Conservation (phyloP, 2,329 filamentous ascomycete species). For the Microdochium bolleyi region DNA sequence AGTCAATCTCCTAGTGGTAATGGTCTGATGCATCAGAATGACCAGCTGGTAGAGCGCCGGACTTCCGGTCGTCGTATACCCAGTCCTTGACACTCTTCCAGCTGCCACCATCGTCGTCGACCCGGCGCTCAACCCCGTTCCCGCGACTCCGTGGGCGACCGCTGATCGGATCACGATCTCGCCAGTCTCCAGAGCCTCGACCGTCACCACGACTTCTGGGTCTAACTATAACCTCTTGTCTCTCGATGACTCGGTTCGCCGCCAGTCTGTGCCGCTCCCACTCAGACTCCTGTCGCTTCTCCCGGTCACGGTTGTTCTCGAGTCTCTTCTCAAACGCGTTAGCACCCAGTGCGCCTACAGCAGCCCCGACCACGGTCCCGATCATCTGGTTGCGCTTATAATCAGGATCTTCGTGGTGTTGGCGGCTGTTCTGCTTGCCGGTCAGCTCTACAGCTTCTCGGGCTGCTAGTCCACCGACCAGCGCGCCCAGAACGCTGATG, state of each 20-base stretch:
- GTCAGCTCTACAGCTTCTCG: slow-evolving; percentile 29
- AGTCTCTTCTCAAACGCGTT: slow-evolving; percentile 26
- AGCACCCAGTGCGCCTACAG: slow-evolving; percentile 46
- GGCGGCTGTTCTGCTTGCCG: slow-evolving; percentile 11
- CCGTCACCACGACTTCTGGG: slow-evolving; percentile 7
- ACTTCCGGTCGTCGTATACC: slow-evolving; percentile 13
- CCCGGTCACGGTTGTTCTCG: slow-evolving; percentile 17
- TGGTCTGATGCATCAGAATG: background rate
- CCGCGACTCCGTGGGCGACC: slow-evolving; percentile 3
- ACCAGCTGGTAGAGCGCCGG: background rate
- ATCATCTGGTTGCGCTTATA: slow-evolving; percentile 28
- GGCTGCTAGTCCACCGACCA: slow-evolving; percentile 46
- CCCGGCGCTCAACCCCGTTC: slow-evolving; percentile 14
- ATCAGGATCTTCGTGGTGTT: slow-evolving; percentile 16
- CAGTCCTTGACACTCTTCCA: slow-evolving; percentile 24
- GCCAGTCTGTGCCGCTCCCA: slow-evolving; percentile 15
- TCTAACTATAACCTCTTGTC: slow-evolving; percentile 12
- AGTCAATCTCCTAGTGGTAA: background rate
- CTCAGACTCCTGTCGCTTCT: slow-evolving; percentile 11
- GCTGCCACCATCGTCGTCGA: slow-evolving; percentile 19
- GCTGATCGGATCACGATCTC: background rate
- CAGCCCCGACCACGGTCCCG: slow-evolving; percentile 44
- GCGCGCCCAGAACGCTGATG: slow-evolving; percentile 42
- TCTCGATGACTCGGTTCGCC: slow-evolving; percentile 9
- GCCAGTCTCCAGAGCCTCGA: background rate